Percentiles rank a stretch among this genome's conserved stretches.
phyloP scores from a whole-genome alignment of 2,329 filamentous ascomycete species.

The Colletotrichum brevisporum region DNA sequence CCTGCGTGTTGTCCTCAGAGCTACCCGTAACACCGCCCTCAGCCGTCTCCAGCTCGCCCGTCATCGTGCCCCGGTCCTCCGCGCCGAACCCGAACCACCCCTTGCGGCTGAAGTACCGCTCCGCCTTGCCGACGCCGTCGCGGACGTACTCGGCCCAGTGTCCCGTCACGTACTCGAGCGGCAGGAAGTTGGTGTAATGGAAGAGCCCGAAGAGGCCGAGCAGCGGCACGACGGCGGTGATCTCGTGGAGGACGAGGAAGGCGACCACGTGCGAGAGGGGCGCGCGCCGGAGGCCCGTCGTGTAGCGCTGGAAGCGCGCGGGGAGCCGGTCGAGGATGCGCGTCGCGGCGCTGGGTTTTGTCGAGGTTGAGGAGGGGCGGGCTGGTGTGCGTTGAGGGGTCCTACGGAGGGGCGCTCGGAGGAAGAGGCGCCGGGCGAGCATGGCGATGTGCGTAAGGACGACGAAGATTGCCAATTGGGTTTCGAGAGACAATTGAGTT shows the following conservation, averaged over 20 bases:
- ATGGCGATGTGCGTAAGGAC: not conserved
- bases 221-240: slow-evolving; percentile 88
- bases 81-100: slow-evolving; percentile 81
- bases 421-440: slow-evolving; percentile 18
- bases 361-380: slow-evolving; percentile 3
- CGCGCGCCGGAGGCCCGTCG: slow-evolving; percentile 78
- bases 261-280: slow-evolving; percentile 87
- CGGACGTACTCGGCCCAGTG: slow-evolving; percentile 67
- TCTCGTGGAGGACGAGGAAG: slow-evolving; percentile 91
- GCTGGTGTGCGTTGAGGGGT: not conserved
- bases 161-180: slow-evolving; percentile 66
- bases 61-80: slow-evolving; percentile 47
- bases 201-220: slow-evolving; percentile 82
- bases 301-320: slow-evolving; percentile 76
- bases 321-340: slow-evolving; percentile 71
- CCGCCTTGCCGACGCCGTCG: slow-evolving; percentile 80
- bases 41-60: slow-evolving; percentile 42
- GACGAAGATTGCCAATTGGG: no score
- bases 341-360: slow-evolving; percentile 51
- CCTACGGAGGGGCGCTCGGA: slow-evolving; percentile 7
- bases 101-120: slow-evolving; percentile 82
- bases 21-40: slow-evolving; percentile 45
- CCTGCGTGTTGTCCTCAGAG: slow-evolving; percentile 48
- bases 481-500: not conserved
- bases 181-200: slow-evolving; percentile 84